Evolutionary conservation across 2,329 filamentous ascomycete species (phyloP), one percentile per base, ranked within the genome.

Genomic region (Aspergillus cejpii): DNA sequence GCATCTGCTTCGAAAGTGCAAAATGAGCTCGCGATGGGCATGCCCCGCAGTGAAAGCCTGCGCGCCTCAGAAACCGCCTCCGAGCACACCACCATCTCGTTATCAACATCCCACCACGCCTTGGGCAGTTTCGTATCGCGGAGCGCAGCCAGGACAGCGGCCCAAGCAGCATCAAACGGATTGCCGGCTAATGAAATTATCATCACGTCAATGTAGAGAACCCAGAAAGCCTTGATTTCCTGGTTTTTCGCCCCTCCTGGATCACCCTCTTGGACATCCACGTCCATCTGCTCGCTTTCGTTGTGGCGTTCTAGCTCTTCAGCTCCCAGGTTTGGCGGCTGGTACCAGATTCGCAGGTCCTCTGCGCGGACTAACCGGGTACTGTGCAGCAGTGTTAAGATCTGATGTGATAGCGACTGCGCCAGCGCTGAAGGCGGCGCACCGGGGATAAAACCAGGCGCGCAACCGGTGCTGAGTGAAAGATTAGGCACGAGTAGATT

Each of bases 161-260:
- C 78, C 90, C 91, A 97, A 0, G 88, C 87, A 0, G 87, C 86
- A 60, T 98, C 91, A 53, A 97, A 90, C 1, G 88, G 80, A 59
- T 92, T 94, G 5, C 91, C 91, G 52, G 95, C 90, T 39, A 95
- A 81, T 0, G 87, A 94, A 54, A 98, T 84, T 69, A 95, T 92
- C 61, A 96, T 79, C n/a, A 96, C 76, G 62, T 97, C 91, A 53
- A 98, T 86, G 67, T 95, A 96, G 15, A 98, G 79, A 7, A 87
- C 83, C 92, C 91, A 98, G 66, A 94, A 97, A 0, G 85, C 92
- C 63, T 86, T 91, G 8, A 91, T 67, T 50, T 81, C 75, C 6
- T 64, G 63, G 31, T 58, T 54, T 11, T 66, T 58, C 2, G 53
- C 37, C 36, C 52, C 51, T 20, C 52, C 54, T 1, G 56, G 50